A percentile compares a stretch with the other conserved stretches of the same genome.
phyloP scores from a whole-genome alignment of 768 basidiomycete species.

The Termitomyces eurrhizus region DNA sequence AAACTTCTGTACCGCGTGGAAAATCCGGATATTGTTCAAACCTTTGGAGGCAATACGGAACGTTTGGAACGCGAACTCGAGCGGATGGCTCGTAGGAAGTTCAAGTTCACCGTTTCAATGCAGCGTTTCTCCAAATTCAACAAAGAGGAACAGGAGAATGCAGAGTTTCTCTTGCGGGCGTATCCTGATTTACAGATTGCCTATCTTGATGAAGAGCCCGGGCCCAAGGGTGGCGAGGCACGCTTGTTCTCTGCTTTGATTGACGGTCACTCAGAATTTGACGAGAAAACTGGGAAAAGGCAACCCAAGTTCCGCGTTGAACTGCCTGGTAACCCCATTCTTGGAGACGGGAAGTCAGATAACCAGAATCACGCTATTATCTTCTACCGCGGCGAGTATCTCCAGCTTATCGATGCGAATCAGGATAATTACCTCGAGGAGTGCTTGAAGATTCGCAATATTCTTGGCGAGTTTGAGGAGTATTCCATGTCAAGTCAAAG shows the following conservation, averaged over 20 bases:
- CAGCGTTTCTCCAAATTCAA: constrained; percentile 99
- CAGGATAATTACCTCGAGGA: constrained; percentile 99
- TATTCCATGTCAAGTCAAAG: constrained; percentile 87
- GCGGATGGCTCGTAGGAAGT: constrained; percentile 95
- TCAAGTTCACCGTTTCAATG: constrained; percentile 98
- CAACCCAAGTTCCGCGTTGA: constrained; percentile 98
- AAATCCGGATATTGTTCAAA: constrained; percentile 95
- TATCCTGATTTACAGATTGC: constrained; percentile 99
- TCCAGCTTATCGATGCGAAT: constrained; percentile 99
- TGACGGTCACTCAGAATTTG: constrained; percentile 95
- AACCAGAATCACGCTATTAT: constrained; percentile 99
- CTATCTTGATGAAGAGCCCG: constrained; percentile 94
- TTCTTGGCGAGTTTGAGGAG: constrained; percentile 97
- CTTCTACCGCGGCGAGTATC: constrained; percentile 98
- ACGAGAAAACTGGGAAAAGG: constrained; percentile 82
- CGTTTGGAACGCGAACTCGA: constrained; percentile 94
- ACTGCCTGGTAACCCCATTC: constrained; percentile 96
- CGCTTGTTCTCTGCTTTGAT: constrained; percentile 90
- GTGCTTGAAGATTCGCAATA: constrained; percentile 97
- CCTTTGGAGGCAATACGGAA: constrained; percentile 95
- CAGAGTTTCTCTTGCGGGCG: constrained; percentile 94
- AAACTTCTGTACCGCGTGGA: constrained; percentile 98
- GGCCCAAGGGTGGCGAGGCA: constrained; percentile 84
- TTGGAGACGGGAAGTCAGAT: constrained; percentile 98
- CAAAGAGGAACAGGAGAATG: constrained; percentile 98